Evolutionary conservation across 225 moss, liverwort and hornwort species (phyloP).

Genomic region (Pseudoscleropodium purum): DNA sequence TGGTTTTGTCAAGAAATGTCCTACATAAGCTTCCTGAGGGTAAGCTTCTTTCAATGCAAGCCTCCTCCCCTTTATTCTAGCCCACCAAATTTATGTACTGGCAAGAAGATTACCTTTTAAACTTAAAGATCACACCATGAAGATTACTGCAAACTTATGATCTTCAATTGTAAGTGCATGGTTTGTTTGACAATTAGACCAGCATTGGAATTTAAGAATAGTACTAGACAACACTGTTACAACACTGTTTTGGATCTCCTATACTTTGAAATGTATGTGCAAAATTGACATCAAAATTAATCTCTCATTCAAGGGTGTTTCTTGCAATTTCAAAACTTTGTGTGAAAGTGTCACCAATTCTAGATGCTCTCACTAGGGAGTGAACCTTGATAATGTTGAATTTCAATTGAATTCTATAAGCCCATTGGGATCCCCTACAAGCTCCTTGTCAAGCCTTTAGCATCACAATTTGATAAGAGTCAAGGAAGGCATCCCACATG

Average conservation of each 20-base stretch:
- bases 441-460: no score
- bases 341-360: not conserved
- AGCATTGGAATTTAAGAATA: not conserved
- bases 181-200: not conserved
- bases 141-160: not conserved
- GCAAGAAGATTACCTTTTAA: not conserved
- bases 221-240: not conserved
- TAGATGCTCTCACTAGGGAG: accelerated
- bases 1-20: not conserved
- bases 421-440: accelerated
- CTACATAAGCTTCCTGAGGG: not conserved
- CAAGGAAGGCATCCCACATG: no score
- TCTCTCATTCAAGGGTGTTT: not conserved
- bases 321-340: not conserved
- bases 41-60: not conserved
- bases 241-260: not conserved
- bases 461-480: accelerated
- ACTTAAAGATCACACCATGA: not conserved
- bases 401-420: not conserved
- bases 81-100: not conserved
- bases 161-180: not conserved
- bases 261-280: not conserved
- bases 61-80: no score
- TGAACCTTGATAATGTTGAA: accelerated
- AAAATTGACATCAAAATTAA: not conserved